Base-by-base conservation (phyloP, 208 protist genomes). In the Crithidia bombi region DNA sequence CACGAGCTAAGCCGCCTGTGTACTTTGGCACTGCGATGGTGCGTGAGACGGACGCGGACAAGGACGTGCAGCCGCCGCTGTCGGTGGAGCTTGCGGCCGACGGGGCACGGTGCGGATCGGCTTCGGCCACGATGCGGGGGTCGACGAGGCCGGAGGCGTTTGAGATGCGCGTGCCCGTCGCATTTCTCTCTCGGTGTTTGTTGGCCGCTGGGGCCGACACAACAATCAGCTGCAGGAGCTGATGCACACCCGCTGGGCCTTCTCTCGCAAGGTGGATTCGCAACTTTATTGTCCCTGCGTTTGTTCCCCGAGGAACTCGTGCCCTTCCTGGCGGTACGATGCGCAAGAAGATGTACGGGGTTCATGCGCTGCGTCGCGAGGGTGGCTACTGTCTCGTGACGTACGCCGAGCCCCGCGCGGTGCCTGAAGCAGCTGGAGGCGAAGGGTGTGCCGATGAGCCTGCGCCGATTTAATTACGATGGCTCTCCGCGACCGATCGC, bases 141-240 rank as follows among this genome's bases (percentile, higher is more conserved):
- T 47, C 65, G 26, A 26, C 39, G 10, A 0, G 32, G 44, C 33
- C 55, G 25, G 41, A 43, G 32, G n/a, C 43, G n/a, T 44, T 49
- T 25, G 39, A 47, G 17, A 23, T 72, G 54, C 6, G 17, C 5
- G 43, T 65, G 46, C 46, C 56, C 56, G 26, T 15, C 56, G 9
- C 25, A 65, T 47, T 72, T 72, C 66, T 52, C 17, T 65, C 35
- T 63, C 44, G 2, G 66, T 44, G 38, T 19, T 11, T 46, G n/a
- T 72, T 52, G 66, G 56, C 44, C 56, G 66, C 56, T 72, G 44
- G 14, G 66, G 66, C 35, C 43, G 56, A 0, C 66, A 72, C 26
- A 54, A 72, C 66, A 62, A 61, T 10, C 66, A 72, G 56, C 21
- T 72, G 56, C 56, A 65, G 46, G 55, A 62, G 36, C 26, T 72